Evolutionary conservation across 192 early-diverging fungal genomes (phyloP).

Genomic region (Kickxella alabastrina): DNA sequence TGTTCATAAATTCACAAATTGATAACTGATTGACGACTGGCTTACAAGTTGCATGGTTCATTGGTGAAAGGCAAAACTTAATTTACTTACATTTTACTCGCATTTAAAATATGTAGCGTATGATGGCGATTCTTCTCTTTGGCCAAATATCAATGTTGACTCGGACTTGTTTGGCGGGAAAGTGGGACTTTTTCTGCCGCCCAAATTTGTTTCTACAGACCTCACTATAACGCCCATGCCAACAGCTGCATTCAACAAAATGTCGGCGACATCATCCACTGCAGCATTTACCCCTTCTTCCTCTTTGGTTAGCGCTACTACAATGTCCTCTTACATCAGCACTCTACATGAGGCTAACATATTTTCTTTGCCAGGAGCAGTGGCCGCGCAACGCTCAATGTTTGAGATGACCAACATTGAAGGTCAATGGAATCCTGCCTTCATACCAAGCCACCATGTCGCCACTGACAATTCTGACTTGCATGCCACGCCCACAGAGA

Average conservation of each 20-base stretch:
- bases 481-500: constrained; percentile 36
- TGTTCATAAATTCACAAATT: no score
- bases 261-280: background rate
- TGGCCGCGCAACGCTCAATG: constrained; percentile 12
- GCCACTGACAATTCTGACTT: constrained; percentile 49
- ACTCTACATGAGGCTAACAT: background rate
- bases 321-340: constrained; percentile 5
- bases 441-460: constrained; percentile 47
- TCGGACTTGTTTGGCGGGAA: background rate
- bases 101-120: background rate
- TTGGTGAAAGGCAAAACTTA: no score
- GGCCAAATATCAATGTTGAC: no score
- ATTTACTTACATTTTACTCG: no score
- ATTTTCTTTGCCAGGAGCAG: background rate
- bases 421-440: constrained; percentile 23
- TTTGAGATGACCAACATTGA: constrained; percentile 19
- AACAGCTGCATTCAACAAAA: background rate
- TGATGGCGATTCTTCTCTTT: no score
- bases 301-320: background rate
- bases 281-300: background rate
- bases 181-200: background rate
- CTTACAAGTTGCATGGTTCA: no score
- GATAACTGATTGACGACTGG: no score
- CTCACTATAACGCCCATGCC: background rate
- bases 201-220: background rate